Evolutionary conservation across 2,329 filamentous ascomycete genomes (phyloP).

Genomic region (Alternaria sp.): DNA sequence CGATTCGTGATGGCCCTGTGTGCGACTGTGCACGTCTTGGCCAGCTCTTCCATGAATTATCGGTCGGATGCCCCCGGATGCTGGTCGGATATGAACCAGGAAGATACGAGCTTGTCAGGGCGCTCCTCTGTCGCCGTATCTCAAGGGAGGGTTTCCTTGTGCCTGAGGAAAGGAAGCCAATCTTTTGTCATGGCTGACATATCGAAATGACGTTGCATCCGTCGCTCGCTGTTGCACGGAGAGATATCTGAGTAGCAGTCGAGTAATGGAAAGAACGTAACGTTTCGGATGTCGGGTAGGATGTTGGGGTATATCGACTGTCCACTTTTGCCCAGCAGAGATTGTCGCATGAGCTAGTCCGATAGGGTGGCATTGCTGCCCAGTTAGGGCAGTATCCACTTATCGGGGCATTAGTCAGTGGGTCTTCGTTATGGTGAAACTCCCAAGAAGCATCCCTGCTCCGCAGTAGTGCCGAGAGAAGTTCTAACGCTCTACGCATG

Average conservation of each 20-base stretch:
- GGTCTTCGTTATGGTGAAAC: background rate
- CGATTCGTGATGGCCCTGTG: background rate
- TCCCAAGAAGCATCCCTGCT: background rate
- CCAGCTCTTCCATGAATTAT: background rate
- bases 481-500: background rate
- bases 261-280: background rate
- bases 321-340: background rate
- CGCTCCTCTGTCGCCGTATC: background rate
- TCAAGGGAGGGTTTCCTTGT: background rate
- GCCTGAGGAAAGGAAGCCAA: background rate
- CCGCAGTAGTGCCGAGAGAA: conserved; percentile 10
- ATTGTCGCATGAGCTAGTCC: background rate
- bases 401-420: background rate
- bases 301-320: background rate
- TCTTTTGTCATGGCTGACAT: background rate
- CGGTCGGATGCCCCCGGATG: background rate
- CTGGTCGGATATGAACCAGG: background rate
- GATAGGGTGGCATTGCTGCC: background rate
- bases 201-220: background rate
- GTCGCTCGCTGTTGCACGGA: background rate
- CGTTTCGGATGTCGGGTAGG: background rate
- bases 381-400: background rate
- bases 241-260: background rate
- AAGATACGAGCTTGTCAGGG: background rate
- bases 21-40: background rate